These are phyloP conservation scores for Zoysia japonica DNA, from an alignment of 176 grass and related monocot species.

Conservation along the genomic window DNA sequence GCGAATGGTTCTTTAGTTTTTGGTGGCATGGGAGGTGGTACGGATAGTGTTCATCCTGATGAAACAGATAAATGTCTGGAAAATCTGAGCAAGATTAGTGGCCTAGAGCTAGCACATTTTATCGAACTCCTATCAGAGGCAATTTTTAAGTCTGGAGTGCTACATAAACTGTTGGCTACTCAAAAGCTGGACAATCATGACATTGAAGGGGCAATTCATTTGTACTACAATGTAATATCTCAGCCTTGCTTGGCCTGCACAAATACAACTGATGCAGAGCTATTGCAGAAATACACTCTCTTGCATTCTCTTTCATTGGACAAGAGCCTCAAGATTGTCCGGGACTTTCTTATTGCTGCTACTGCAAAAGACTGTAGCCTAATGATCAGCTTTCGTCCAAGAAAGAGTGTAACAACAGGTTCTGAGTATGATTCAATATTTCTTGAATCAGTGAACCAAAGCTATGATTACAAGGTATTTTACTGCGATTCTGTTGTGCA, in stretches of 20 bases:
- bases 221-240: constrained; percentile 71
- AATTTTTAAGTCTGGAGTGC: constrained; percentile 60
- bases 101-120: constrained; percentile 62
- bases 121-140: constrained; percentile 68
- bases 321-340: constrained; percentile 64
- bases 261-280: constrained; percentile 54
- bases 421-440: constrained; percentile 60
- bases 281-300: constrained; percentile 53
- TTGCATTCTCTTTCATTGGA: constrained; percentile 74
- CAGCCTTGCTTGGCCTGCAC: constrained; percentile 71
- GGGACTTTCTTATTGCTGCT: constrained; percentile 75
- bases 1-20: constrained; percentile 72
- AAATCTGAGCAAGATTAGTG: constrained; percentile 52
- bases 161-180: constrained; percentile 61
- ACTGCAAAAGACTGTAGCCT: constrained; percentile 93
- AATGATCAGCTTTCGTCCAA: constrained; percentile 80
- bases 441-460: constrained; percentile 65
- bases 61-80: constrained; percentile 49
- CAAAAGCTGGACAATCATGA: constrained; percentile 89
- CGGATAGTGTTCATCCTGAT: constrained; percentile 41
- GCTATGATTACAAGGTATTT: constrained; percentile 89
- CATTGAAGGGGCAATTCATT: constrained; percentile 92
- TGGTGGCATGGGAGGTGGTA: constrained; percentile 74
- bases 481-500: neutral
- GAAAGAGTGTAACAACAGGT: constrained; percentile 33